phyloP scores from a whole-genome alignment of 73 alveolate species.

The Stentor roeselii region DNA sequence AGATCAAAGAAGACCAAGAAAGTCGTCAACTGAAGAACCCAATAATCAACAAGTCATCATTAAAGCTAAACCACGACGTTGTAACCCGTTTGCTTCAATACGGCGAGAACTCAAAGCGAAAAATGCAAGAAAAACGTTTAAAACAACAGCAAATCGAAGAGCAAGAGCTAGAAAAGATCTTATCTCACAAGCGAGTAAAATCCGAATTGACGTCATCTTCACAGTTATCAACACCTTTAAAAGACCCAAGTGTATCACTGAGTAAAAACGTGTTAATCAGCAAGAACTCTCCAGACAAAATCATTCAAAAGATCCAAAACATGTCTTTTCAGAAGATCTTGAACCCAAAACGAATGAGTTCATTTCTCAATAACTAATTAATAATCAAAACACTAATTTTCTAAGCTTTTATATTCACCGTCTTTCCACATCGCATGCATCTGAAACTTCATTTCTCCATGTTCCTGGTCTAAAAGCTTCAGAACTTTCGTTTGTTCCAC shows the following conservation, averaged over 20 bases:
- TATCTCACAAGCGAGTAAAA: neutral
- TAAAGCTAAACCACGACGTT: neutral
- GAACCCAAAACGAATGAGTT: too few relatives aligned
- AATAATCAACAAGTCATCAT: neutral
- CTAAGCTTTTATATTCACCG: neutral
- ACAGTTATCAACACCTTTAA: neutral
- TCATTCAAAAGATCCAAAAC: neutral
- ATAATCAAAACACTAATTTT: neutral
- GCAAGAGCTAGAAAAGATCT: neutral
- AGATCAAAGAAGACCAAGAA: conserved; percentile 2
- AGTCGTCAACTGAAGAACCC: neutral
- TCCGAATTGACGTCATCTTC: neutral
- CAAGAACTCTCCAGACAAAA: neutral
- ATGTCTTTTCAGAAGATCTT: too few relatives aligned
- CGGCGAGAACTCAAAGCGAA: neutral
- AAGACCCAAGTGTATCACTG: neutral
- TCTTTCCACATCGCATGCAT: conserved; percentile 1
- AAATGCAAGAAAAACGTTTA: neutral
- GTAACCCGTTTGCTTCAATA: neutral
- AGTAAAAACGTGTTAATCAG: too few relatives aligned
- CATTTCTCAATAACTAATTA: too few relatives aligned
- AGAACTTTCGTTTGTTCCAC: conserved; percentile 50
- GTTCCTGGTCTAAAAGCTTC: conserved; percentile 34
- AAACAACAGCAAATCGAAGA: neutral
- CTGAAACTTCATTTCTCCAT: neutral